Base-by-base conservation (phyloP, 768 basidiomycete genomes). In the Kwoniella sp. region DNA sequence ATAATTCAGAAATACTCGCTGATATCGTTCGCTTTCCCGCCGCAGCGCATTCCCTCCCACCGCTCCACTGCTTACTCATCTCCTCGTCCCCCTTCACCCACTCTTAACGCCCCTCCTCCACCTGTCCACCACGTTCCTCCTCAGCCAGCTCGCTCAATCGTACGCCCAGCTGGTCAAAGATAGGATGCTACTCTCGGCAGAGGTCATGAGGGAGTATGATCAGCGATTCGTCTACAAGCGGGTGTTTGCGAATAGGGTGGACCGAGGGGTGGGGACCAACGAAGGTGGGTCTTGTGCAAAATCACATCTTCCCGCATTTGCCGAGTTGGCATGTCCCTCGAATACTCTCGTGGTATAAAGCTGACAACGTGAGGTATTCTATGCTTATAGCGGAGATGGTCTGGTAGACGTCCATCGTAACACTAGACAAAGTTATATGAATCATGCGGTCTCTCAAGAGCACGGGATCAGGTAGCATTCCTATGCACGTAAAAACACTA, bases 131-230 rank as follows among this genome's bases (percentile, higher is more conserved):
- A 60, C 71, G 11, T 68, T 75, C n/a, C 73, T 74, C 51, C 65
- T 74, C 48, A 66, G 67, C 13, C 72, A 76, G 55, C 63, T 79
- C 28, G 69, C 77, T 5, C 68, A 60, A 28, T 66, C 67, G 22
- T 79, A 68, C 54, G 63, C 71, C 15, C 75, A 78, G 51, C 66
- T 80, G 31, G 74, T 78, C 51, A 77, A 76, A 53, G 79, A 80
- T 59, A 64, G 72, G 48, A 73, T 76, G 74, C 55, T 77, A 11
- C 67, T 80, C 45, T 67, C 66, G 31, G 70, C 75, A 12, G 79
- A 80, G 63, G 79, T 80, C 23, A 80, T 80, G 79, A 67, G 75
- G 54, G 79, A 80, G 68, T 80, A 80, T 55, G 77, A 80, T 58
- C 67, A 71, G 55, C 61, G 75, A 47, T 80, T 80, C 53, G 79